A percentile compares a stretch with the other conserved stretches of the same genome.
phyloP scores from a whole-genome alignment of 1,284 basidiomycete species.

The Omphalotus olearius region DNA sequence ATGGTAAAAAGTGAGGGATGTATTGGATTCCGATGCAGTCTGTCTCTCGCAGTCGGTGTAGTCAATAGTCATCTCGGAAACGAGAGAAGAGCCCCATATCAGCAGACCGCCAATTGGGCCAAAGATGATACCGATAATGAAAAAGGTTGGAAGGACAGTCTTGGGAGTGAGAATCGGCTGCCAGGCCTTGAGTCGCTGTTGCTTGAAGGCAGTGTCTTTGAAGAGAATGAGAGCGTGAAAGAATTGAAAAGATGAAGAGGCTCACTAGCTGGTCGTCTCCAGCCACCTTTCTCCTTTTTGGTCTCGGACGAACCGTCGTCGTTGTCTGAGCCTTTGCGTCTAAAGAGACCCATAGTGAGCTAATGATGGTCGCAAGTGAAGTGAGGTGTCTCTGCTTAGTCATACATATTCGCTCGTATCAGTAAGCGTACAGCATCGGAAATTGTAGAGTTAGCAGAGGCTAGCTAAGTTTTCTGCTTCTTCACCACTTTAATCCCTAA shows the following conservation, averaged over 20 bases:
- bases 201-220: slow-evolving; percentile 95
- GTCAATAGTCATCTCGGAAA: slow-evolving; percentile 93
- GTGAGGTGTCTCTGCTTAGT: too few relatives aligned
- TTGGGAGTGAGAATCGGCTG: slow-evolving; percentile 98
- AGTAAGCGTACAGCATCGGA: too few relatives aligned
- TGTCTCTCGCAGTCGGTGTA: slow-evolving; percentile 90
- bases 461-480: slow-evolving; percentile 3
- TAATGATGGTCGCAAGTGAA: not conserved
- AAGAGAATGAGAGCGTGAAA: slow-evolving; percentile 12
- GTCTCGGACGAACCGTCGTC: slow-evolving; percentile 35
- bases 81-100: slow-evolving; percentile 80
- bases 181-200: slow-evolving; percentile 99
- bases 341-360: slow-evolving; percentile 52
- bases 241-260: slow-evolving; percentile 20
- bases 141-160: slow-evolving; percentile 94
- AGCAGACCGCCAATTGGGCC: slow-evolving; percentile 94
- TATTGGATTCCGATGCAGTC: slow-evolving; percentile 37
- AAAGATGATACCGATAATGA: slow-evolving; percentile 92
- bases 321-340: slow-evolving; percentile 39
- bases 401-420: too few relatives aligned
- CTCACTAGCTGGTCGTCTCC: slow-evolving; percentile 86
- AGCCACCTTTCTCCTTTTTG: slow-evolving; percentile 85
- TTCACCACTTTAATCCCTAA: slow-evolving; percentile 9
- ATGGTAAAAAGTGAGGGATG: slow-evolving; percentile 35
- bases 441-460: too few relatives aligned